Percentiles rank a stretch among this genome's conserved stretches.
Conservation (phyloP, 164 flowering plant genomes). For the Tetracentron sinense region DNA sequence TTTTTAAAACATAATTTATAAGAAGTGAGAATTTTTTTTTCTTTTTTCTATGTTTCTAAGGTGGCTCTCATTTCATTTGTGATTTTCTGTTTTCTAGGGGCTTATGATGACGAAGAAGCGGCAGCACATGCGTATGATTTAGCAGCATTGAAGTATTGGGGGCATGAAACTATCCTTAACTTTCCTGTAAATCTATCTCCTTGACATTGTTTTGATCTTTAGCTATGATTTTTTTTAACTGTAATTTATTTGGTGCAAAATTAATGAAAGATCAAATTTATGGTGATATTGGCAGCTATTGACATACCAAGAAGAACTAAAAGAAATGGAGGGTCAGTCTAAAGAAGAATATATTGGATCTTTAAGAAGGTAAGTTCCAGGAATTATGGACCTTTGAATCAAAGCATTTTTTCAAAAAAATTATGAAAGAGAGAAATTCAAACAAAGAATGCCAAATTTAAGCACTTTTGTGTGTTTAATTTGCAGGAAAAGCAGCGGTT, state of each 20-base stretch:
- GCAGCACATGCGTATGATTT: constrained; percentile 95
- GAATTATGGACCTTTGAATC: neutral
- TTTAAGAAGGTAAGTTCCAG: constrained; percentile 60
- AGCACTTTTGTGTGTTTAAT: neutral
- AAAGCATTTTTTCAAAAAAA: no score
- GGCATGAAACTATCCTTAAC: constrained; percentile 29
- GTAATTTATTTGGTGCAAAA: neutral
- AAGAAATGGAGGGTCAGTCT: constrained; percentile 77
- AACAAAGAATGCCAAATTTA: neutral
- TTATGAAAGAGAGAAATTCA: no score
- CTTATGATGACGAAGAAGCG: constrained; percentile 70
- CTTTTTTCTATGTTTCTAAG: neutral
- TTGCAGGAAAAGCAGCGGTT: constrained; percentile 85
- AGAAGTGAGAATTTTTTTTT: neutral
- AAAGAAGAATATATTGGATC: constrained; percentile 95
- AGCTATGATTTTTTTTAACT: neutral
- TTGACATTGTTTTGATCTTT: neutral
- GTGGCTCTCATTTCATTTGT: neutral
- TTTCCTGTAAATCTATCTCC: neutral
- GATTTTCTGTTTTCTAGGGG: neutral
- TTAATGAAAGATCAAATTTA: neutral
- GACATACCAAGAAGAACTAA: constrained; percentile 58
- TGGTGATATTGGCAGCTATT: constrained; percentile 31
- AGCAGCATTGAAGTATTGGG: constrained; percentile 98
- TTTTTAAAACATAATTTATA: no score